These are phyloP conservation scores for Tephrocybe sp. DNA, from an alignment of 768 basidiomycete genomes.

Conservation along the genomic window DNA sequence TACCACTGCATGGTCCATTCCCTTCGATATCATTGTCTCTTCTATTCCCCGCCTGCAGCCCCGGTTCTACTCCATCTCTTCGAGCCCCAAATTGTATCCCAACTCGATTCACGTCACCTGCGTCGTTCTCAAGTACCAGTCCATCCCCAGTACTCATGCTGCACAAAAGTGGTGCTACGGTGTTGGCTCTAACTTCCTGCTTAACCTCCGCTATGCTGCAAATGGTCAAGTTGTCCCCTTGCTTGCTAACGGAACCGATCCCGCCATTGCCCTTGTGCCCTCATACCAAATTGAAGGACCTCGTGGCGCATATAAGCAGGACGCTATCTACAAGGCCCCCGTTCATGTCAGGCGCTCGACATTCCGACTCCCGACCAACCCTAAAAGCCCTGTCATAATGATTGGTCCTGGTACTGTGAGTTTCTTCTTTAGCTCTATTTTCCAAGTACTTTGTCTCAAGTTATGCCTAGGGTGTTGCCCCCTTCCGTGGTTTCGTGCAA, in stretches of 20 bases:
- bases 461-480: conserved; percentile 82
- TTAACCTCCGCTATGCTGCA: conserved; percentile 83
- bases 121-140: conserved; percentile 93
- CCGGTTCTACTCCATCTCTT: conserved; percentile 98
- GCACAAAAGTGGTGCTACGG: conserved; percentile 75
- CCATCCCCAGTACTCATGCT: conserved; percentile 49
- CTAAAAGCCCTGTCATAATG: conserved; percentile 99
- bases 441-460: conserved; percentile 8
- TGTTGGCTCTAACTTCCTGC: conserved; percentile 91
- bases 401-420: conserved; percentile 96
- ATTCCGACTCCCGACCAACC: conserved; percentile 95
- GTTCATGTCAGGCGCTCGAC: conserved; percentile 95
- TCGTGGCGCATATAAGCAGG: conserved; percentile 75
- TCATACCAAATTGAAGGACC: conserved; percentile 89
- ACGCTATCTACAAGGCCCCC: conserved; percentile 77
- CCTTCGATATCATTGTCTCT: conserved; percentile 96
- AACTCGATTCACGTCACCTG: conserved; percentile 90
- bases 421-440: conserved; percentile 17
- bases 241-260: conserved; percentile 29
- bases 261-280: conserved; percentile 48
- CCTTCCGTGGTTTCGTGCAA: conserved; percentile 98
- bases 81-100: conserved; percentile 91
- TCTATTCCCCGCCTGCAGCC: conserved; percentile 93
- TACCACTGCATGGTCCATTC: conserved; percentile 86
- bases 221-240: conserved; percentile 55